Evolutionary conservation across 371 early-diverging fungal genomes (phyloP).

Genomic region (Syncephalis fuscata): DNA sequence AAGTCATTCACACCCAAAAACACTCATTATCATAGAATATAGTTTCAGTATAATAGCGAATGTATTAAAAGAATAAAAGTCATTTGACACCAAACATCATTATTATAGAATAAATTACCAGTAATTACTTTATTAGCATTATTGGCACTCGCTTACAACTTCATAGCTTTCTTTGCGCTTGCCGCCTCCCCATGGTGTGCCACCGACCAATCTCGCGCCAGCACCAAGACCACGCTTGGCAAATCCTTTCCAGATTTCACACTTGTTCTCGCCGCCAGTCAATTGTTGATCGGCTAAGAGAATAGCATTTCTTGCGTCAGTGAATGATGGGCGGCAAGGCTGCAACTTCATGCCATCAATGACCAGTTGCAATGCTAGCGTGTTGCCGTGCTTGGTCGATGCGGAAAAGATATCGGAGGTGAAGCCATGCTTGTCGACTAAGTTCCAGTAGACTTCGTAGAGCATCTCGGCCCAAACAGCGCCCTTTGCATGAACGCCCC

Average conservation of each 20-base stretch:
- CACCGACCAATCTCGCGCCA: constrained; percentile 40
- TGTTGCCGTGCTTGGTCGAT: constrained; percentile 49
- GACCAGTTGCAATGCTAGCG: constrained; percentile 70
- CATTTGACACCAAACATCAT: too few species aligned
- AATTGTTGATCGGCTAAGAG: constrained; percentile 62
- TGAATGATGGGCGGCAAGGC: constrained; percentile 80
- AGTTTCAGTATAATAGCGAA: too few species aligned
- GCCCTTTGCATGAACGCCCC: constrained; percentile 92
- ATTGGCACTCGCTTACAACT: constrained; percentile 25
- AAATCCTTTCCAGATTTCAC: constrained; percentile 80
- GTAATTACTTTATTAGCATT: too few species aligned
- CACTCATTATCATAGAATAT: too few species aligned
- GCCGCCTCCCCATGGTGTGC: constrained; percentile 42
- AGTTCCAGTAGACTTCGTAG: constrained; percentile 73
- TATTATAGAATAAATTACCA: too few species aligned
- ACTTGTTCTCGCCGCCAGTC: constrained; percentile 63
- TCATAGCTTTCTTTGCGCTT: constrained; percentile 37
- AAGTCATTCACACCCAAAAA: too few species aligned
- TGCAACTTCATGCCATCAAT: constrained; percentile 87
- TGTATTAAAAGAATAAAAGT: too few species aligned
- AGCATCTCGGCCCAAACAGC: constrained; percentile 93
- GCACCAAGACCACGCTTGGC: constrained; percentile 83
- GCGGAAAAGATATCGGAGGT: constrained; percentile 24
- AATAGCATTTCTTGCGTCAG: constrained; percentile 89
- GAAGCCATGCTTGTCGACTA: constrained; percentile 54